Percentiles rank a stretch among this genome's conserved stretches.
Evolutionary conservation across 2,329 filamentous ascomycete genomes (phyloP).

Genomic region (Triangularia verruculosa): DNA sequence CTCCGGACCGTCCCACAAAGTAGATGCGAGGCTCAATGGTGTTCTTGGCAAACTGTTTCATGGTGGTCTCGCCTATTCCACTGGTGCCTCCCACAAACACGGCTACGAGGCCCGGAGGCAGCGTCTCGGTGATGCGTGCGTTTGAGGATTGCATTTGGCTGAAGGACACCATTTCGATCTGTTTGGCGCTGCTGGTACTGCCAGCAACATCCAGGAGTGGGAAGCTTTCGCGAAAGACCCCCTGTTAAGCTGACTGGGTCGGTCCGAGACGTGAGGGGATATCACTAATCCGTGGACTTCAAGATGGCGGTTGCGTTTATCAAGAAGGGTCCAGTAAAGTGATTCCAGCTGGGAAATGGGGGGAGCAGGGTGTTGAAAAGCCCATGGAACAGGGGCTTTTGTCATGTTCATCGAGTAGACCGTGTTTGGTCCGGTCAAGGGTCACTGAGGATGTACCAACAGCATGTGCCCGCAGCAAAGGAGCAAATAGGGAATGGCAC

Average conservation of each 20-base stretch:
- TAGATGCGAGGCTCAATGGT: conserved; percentile 46
- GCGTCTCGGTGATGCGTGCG: background rate
- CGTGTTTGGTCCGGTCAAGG: background rate
- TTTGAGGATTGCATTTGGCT: background rate
- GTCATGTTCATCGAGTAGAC: background rate
- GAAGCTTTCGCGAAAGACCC: background rate
- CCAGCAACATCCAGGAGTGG: background rate
- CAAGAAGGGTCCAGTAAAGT: background rate
- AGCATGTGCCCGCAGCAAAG: background rate
- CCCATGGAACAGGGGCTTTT: background rate
- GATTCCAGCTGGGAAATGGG: background rate
- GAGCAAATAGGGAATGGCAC: background rate
- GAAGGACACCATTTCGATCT: background rate
- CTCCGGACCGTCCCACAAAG: conserved; percentile 46
- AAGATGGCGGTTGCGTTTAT: background rate
- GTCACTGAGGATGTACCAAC: background rate
- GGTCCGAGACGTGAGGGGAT: background rate
- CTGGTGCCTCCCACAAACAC: background rate
- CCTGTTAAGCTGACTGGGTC: background rate
- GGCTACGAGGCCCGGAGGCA: background rate
- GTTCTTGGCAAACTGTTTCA: conserved; percentile 44
- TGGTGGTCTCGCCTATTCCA: conserved; percentile 35
- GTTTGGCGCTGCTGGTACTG: background rate
- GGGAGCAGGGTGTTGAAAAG: background rate
- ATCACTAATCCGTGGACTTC: too few relatives aligned